A percentile compares a stretch with the other conserved stretches of the same genome.
Evolutionary conservation across 2,329 filamentous ascomycete genomes (phyloP).

Genomic region (Paraphoma chrysanthemicola): DNA sequence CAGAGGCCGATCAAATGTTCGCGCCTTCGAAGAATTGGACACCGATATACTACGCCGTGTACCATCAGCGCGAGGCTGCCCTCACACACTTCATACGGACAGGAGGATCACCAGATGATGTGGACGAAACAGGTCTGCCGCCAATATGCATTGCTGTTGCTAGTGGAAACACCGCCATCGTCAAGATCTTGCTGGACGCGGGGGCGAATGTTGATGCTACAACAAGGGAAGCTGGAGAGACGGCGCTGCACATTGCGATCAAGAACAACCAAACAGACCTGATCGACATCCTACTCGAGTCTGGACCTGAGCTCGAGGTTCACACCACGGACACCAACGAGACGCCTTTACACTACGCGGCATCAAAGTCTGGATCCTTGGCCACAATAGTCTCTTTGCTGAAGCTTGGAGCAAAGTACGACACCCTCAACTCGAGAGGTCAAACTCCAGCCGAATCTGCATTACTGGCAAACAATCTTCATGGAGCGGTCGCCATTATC

Average conservation of each 20-base stretch:
- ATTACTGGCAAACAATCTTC: slow-evolving; percentile 33
- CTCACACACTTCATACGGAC: slow-evolving; percentile 37
- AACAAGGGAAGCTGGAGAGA: slow-evolving; percentile 32
- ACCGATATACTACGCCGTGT: slow-evolving; percentile 39
- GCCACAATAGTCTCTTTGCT: slow-evolving; percentile 32
- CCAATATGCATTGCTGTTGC: slow-evolving; percentile 39
- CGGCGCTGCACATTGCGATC: slow-evolving; percentile 40
- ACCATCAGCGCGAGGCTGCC: slow-evolving; percentile 40
- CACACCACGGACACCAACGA: slow-evolving; percentile 32
- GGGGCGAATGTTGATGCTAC: slow-evolving; percentile 33
- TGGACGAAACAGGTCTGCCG: slow-evolving; percentile 24
- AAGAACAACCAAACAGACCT: slow-evolving; percentile 32
- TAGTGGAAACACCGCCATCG: slow-evolving; percentile 31
- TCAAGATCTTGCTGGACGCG: slow-evolving; percentile 35
- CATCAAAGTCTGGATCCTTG: slow-evolving; percentile 28
- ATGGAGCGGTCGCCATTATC: slow-evolving; percentile 41
- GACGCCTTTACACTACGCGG: slow-evolving; percentile 43
- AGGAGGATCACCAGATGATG: slow-evolving; percentile 37
- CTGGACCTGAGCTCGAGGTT: slow-evolving; percentile 28
- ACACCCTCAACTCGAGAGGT: slow-evolving; percentile 23
- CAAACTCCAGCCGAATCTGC: slow-evolving; percentile 38
- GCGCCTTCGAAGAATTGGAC: slow-evolving; percentile 38
- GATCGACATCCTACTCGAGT: slow-evolving; percentile 31
- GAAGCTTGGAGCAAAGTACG: slow-evolving; percentile 36
- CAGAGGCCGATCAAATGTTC: slow-evolving; percentile 10